Percentiles rank a stretch among this genome's conserved stretches.
Evolutionary conservation across 73 alveolate genomes (phyloP).

Genomic region (Paramecium tetraurelia): DNA sequence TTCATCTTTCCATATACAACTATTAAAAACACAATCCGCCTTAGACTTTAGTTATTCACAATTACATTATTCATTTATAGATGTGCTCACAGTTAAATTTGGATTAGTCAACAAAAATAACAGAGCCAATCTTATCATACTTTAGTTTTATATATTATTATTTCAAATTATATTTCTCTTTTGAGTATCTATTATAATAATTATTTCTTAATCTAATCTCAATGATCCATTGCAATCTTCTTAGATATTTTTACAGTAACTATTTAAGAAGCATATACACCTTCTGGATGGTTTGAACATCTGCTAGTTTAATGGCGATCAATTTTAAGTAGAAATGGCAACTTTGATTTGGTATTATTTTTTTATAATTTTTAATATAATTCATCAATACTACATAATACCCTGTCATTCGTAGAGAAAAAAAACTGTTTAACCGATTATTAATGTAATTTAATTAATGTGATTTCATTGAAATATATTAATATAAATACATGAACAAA

Average conservation of each 20-base stretch:
- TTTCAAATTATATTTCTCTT: not conserved
- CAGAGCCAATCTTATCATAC: not conserved
- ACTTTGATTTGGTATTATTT: not conserved
- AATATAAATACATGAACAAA: not conserved
- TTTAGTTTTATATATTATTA: not conserved
- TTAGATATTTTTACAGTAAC: not conserved
- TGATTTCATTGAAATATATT: not conserved
- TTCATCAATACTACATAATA: not conserved
- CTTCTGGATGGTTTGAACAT: not conserved
- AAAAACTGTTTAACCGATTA: not conserved
- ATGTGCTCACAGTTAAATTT: not conserved
- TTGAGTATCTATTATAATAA: not conserved
- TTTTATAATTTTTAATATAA: not conserved
- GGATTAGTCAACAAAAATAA: not conserved
- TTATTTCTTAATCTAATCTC: not conserved
- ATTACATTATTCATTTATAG: not conserved
- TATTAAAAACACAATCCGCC: not conserved
- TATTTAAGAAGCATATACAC: not conserved
- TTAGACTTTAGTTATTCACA: not conserved
- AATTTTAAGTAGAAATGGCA: not conserved
- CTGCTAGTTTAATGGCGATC: not conserved
- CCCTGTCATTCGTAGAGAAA: not conserved
- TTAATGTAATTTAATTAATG: not conserved
- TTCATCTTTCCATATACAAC: not conserved
- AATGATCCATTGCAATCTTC: not conserved